A percentile compares a stretch with the other conserved stretches of the same genome.
phyloP scores from a whole-genome alignment of 768 basidiomycete species.

The Rubroboletus pulcherrimus region DNA sequence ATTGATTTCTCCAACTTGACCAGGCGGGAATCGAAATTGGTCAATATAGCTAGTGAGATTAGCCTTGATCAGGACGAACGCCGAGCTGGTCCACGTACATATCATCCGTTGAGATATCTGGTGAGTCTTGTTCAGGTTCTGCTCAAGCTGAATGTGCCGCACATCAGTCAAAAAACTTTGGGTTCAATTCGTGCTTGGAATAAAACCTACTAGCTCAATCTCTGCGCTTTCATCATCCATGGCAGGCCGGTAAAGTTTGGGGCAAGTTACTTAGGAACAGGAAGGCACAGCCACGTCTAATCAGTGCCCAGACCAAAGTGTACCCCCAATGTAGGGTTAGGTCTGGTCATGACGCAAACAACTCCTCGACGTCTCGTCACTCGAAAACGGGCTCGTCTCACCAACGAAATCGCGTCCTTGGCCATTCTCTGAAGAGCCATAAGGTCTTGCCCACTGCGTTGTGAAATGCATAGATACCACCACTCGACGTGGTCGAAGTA shows the following conservation, averaged over 20 bases:
- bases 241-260: too few species aligned
- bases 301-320: not conserved
- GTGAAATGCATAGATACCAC: conserved; percentile 65
- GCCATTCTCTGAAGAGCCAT: conserved; percentile 59
- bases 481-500: conserved; percentile 65
- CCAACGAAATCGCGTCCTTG: conserved; percentile 53
- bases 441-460: conserved; percentile 69
- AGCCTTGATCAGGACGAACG: conserved; percentile 10
- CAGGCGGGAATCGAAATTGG: conserved; percentile 78
- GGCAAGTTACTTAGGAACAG: not conserved
- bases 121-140: conserved; percentile 81
- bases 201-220: conserved; percentile 18
- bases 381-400: conserved; percentile 58
- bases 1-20: conserved; percentile 85
- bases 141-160: conserved; percentile 56
- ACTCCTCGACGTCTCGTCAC: conserved; percentile 43
- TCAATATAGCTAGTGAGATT: conserved; percentile 63
- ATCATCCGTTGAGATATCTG: conserved; percentile 86
- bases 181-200: not conserved
- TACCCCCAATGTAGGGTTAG: conserved; percentile 4
- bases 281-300: not conserved
- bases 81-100: conserved; percentile 43
- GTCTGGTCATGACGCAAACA: not conserved
- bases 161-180: not conserved
- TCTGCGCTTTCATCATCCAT: conserved; percentile 30